Conservation (phyloP, 1,284 basidiomycete species). For the Xerocomus minutiporus region DNA sequence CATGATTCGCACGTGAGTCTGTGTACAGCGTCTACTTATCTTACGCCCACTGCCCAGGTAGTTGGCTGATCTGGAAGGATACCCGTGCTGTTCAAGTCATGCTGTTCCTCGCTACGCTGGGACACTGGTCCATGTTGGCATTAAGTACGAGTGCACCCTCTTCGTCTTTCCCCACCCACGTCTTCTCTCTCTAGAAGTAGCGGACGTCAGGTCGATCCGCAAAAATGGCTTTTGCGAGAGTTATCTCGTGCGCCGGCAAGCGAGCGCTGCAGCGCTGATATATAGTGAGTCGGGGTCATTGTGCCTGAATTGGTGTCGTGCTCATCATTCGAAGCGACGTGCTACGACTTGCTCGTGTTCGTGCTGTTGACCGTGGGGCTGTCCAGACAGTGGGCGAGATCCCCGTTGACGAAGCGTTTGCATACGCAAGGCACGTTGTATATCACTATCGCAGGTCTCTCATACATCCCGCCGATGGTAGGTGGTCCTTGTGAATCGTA, state of each 20-base stretch:
- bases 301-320: too few relatives aligned
- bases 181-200: slow-evolving; percentile 3
- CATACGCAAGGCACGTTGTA: slow-evolving; percentile 20
- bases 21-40: neutral
- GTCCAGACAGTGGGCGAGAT: slow-evolving; percentile 3
- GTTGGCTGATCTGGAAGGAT: slow-evolving; percentile 28
- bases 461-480: slow-evolving; percentile 13
- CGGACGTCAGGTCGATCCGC: neutral
- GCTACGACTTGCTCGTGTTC: slow-evolving; percentile 18
- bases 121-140: slow-evolving; percentile 14
- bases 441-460: slow-evolving; percentile 7
- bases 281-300: slow-evolving; percentile 15
- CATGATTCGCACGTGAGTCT: slow-evolving; percentile 26
- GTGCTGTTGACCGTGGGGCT: slow-evolving; percentile 16
- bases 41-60: neutral
- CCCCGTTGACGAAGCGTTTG: slow-evolving; percentile 14
- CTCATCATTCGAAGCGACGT: slow-evolving; percentile 6
- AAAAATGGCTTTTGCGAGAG: neutral
- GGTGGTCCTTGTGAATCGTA: neutral
- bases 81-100: slow-evolving; percentile 9
- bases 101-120: slow-evolving; percentile 14
- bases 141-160: slow-evolving; percentile 8
- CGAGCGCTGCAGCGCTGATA: neutral
- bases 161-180: neutral
- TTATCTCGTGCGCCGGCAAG: neutral